Evolutionary conservation across 2,329 filamentous ascomycete species (phyloP).

Genomic region (Didymella keratinophila): DNA sequence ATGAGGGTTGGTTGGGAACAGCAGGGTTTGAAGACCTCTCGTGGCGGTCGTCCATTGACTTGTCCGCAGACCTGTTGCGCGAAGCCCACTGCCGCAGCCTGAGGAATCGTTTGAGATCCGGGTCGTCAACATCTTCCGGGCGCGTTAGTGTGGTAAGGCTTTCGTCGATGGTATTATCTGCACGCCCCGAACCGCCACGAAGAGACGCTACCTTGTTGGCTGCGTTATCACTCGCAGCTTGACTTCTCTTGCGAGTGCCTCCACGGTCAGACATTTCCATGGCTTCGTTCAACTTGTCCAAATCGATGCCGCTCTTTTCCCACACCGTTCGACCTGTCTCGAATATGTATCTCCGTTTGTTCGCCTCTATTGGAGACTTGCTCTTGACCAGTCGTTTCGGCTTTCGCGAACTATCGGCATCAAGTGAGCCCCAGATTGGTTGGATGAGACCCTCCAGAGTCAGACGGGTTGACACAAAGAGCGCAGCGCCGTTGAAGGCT

Average conservation of each 20-base stretch:
- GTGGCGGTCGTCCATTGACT: background rate
- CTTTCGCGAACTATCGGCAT: background rate
- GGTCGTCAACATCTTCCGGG: too few species aligned
- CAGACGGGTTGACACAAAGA: conserved; percentile 16
- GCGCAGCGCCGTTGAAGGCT: conserved; percentile 27
- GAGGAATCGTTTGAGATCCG: background rate
- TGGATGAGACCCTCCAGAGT: background rate
- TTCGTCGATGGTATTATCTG: background rate
- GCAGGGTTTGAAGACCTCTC: background rate
- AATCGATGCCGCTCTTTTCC: background rate
- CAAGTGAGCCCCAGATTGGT: background rate
- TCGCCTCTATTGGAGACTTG: background rate
- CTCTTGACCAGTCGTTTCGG: background rate
- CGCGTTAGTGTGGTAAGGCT: background rate
- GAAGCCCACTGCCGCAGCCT: background rate
- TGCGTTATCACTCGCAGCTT: background rate
- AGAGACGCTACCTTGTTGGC: background rate
- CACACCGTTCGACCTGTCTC: background rate
- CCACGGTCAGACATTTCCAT: background rate
- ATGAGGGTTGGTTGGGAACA: background rate
- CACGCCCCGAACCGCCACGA: background rate
- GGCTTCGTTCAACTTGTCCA: background rate
- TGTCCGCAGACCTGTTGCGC: background rate
- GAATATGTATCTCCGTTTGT: background rate
- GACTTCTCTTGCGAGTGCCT: background rate